Evolutionary conservation across 192 early-diverging fungal species (phyloP), one percentile per base, ranked within the genome.

Genomic region (Gigaspora rosea): DNA sequence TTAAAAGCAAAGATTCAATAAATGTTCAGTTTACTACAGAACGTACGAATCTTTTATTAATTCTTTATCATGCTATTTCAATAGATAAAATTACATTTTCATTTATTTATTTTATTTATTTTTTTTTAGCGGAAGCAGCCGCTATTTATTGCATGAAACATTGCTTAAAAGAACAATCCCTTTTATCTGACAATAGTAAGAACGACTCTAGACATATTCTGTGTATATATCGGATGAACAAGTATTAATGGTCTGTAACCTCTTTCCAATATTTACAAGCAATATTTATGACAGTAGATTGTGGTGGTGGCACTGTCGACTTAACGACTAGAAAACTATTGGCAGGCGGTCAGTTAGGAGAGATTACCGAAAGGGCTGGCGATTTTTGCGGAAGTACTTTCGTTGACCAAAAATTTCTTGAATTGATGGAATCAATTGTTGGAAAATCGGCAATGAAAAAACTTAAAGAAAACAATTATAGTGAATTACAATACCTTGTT

Each of bases 221-320:
- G 1, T 27, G 27, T 27, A 27, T 27, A 15, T 32, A 15, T 12
- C 33, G 4, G 41, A 62, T 20, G 73, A 61, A 20, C 22, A 35
- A 50, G 27, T 3, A 22, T 18, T 75, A 32, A 61, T 49, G n/a
- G 10, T 3, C 4, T 58, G 73, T 51, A 59, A 86, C 32, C 27
- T 27, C 27, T 27, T 27, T 27, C 27, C 27, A 27, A 27, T 27
- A 27, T 27, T 27, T 1, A 0, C 27, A 27, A 27, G 27, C 27
- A 27, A 81, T 82, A 8, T 89, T 89, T 58, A 86, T 89, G 85
- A 85, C 86, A 47, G 85, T 85, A 75, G 88, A 89, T 82, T 86
- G 86, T 59, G 88, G 88, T 74, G 88, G 88, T 52, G 88, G 88
- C 57, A 89, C 88, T 9, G 88, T 89, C 0, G 88, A 89, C 84